Evolutionary conservation across 2,329 filamentous ascomycete genomes (phyloP), one percentile per base, ranked within the genome.

Genomic region (Talaromyces sp.): DNA sequence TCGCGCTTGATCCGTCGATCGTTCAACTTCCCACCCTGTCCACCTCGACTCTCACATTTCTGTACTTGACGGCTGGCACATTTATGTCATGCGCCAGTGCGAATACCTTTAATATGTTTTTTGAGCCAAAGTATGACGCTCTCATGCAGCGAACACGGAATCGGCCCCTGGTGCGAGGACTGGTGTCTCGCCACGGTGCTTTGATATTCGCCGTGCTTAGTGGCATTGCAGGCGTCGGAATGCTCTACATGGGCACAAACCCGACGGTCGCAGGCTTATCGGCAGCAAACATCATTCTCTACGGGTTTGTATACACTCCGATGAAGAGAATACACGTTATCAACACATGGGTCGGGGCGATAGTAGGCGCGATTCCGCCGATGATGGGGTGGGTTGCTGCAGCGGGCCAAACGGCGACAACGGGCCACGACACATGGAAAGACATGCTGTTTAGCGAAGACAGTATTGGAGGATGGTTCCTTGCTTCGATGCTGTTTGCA

Each of bases 311-410:
- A 0, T 99, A 99, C 76, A 99, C 95, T 0, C 93, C 94, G 0
- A 79, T 98, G 70, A 99, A 99, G 78, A 88, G 92, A 6, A 80
- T 97, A 12, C 90, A 89, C 3, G 90, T 89, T 9, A 78, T 93
- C 62, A 99, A 99, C 72, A 99, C 95, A 0, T 99, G 95, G 95
- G 85, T 96, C 16, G 95, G 95, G 16, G 95, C 93, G 3, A 77
- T 99, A 0, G 91, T 99, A 0, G 95, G 95, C 64, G 93, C 89
- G 1, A 96, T 99, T 61, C 94, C 95, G 0, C 95, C 95, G 0
- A 78, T 99, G 34, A 99, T 99, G 95, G 95, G 95, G 66, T 99
- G 95, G 95, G 91, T 92, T 16, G 95, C 95, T 0, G 95, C 95
- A 0, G 93, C 92, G 0, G 93, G 92, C 57, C 92, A 97, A 75